A percentile compares a stretch with the other conserved stretches of the same genome.
phyloP scores from a whole-genome alignment of 495 filamentous ascomycete species.

The Hypoxylon intermedium region DNA sequence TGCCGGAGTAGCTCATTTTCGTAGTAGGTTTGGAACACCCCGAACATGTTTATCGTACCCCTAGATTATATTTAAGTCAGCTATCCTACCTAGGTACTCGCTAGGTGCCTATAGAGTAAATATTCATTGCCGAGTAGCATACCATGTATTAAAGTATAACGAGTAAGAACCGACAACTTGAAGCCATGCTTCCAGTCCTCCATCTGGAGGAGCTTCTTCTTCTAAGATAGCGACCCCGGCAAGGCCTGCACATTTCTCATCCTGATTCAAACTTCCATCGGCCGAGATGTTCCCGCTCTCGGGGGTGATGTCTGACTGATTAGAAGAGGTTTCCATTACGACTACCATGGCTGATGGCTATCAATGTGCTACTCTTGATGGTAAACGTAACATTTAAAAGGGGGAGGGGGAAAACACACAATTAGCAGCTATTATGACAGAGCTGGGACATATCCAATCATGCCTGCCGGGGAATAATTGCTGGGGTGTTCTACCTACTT shows the following conservation, averaged over 20 bases:
- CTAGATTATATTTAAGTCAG: too few species aligned
- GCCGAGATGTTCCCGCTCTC: slow-evolving; percentile 1
- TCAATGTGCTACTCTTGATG: neutral
- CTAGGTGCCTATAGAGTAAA: neutral
- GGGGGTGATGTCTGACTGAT: slow-evolving; percentile 1
- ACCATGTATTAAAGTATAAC: slow-evolving; percentile 69
- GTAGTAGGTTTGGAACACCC: slow-evolving; percentile 76
- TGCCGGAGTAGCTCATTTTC: slow-evolving; percentile 47
- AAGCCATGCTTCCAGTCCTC: slow-evolving; percentile 56
- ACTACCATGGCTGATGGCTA: neutral
- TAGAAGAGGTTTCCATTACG: neutral
- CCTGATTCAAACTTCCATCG: neutral
- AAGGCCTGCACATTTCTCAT: slow-evolving; percentile 1
- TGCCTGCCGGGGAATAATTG: slow-evolving; percentile 3
- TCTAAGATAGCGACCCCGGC: neutral
- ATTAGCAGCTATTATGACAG: neutral
- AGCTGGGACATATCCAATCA: slow-evolving; percentile 1
- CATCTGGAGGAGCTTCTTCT: slow-evolving; percentile 18
- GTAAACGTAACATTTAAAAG: neutral
- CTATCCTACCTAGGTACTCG: too few species aligned
- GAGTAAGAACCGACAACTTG: slow-evolving; percentile 63
- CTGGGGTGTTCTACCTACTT: neutral
- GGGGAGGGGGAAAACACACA: neutral
- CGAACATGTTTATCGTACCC: slow-evolving; percentile 74
- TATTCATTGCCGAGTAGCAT: slow-evolving; percentile 8